Evolutionary conservation across 1,139 yeast genomes (phyloP), one percentile per base, ranked within the genome.

Genomic region (Diutina scorzettiae): DNA sequence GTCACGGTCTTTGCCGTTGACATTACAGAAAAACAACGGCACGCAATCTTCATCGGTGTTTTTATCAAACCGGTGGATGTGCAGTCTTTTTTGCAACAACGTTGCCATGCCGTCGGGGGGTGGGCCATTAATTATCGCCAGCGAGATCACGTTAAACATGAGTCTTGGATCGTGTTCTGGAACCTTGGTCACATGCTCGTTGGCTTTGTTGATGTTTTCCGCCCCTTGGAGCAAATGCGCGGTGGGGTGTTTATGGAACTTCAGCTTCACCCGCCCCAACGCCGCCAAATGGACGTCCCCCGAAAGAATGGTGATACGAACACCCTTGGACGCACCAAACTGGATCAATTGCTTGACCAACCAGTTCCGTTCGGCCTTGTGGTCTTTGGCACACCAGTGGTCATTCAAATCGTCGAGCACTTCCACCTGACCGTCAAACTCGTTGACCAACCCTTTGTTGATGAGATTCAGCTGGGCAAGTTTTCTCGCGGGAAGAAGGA

Each of bases 281-380:
- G 89, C 83, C 45, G 91, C 80, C 53, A 89, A 69, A 60, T 91
- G 98, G 41, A 91, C 97, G 56, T 89, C 98, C 19, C 98, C 98
- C 8, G 89, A 77, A 37, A 89, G 65, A 47, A 89, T 80, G 5
- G 97, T 86, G 44, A 89, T 62, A 51, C 98, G 70, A 5, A 83
- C 76, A 3, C 81, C 79, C 49, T 72, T 59, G 24, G 61, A 51
- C 31, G 82, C 73, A 3, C 91, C 86, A 52, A 83, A 75, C 41
- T 72, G 73, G 48, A 76, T 75, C 42, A 85, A 63, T 43, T 66
- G 63, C 42, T 66, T 65, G 40, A 84, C 62, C 42, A 86, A 63
- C 48, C 56, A 56, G 58, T 85, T 85, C 46, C 96, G 71, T 59
- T 85, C 96, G 43, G 63, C 60, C 57, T 85, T 85, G 51, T 89